phyloP scores from a whole-genome alignment of 2,329 filamentous ascomycete species.

The Alternaria arbusti region DNA sequence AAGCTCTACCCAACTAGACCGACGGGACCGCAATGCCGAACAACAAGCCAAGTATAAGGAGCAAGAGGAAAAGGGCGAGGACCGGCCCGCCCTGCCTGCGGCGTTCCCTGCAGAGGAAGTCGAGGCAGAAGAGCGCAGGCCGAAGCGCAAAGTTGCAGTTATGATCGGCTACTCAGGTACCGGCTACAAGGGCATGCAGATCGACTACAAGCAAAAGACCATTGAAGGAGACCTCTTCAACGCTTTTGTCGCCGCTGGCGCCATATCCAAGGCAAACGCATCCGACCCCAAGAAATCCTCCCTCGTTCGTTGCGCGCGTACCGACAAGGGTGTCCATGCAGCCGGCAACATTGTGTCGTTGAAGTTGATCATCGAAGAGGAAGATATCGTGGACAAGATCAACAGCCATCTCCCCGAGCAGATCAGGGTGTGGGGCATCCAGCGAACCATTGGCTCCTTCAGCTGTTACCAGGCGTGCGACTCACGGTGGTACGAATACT shows the following conservation, averaged over 20 bases:
- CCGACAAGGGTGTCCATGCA: constrained; percentile 96
- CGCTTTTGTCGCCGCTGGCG: constrained; percentile 87
- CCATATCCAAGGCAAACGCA: constrained; percentile 96
- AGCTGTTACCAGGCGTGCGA: constrained; percentile 96
- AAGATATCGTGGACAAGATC: constrained; percentile 86
- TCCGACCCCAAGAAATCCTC: constrained; percentile 96
- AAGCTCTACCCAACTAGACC: constrained; percentile 56
- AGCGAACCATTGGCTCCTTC: constrained; percentile 87
- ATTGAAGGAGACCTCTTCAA: constrained; percentile 96
- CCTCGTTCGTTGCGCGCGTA: constrained; percentile 89
- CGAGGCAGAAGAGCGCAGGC: constrained; percentile 80
- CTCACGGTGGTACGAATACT: constrained; percentile 95
- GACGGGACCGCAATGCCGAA: constrained; percentile 52
- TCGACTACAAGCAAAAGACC: constrained; percentile 78
- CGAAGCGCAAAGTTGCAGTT: constrained; percentile 96
- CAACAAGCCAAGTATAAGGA: constrained; percentile 50
- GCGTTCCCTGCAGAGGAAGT: constrained; percentile 81
- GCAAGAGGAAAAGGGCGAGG: constrained; percentile 44
- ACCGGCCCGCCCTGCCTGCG: constrained; percentile 60
- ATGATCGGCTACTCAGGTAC: constrained; percentile 95
- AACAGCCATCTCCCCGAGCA: constrained; percentile 84
- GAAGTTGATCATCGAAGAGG: constrained; percentile 94
- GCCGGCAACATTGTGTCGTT: constrained; percentile 94
- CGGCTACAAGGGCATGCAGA: constrained; percentile 97
- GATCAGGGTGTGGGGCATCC: constrained; percentile 94